A percentile compares a stretch with the other conserved stretches of the same genome.
Evolutionary conservation across 2,329 filamentous ascomycete genomes (phyloP).

Genomic region (Drechslerella coelobrocha): DNA sequence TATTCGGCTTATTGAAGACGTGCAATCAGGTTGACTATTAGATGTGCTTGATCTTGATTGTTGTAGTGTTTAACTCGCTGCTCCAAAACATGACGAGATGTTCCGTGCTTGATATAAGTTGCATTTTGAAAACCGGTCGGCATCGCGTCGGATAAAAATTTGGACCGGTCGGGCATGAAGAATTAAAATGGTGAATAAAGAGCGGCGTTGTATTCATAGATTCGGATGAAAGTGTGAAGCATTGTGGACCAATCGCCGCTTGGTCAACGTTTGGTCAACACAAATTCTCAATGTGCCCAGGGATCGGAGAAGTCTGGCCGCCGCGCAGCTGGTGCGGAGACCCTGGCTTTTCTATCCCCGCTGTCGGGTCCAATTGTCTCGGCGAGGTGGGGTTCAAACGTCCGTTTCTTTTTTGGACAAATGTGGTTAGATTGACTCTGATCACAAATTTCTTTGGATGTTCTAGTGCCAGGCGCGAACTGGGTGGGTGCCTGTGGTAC

Average conservation of each 20-base stretch:
- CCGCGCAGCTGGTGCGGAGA: not conserved
- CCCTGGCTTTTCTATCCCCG: conserved; percentile 11
- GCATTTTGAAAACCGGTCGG: not conserved
- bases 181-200: not conserved
- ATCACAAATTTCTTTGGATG: no score
- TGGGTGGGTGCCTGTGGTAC: no score
- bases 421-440: not conserved
- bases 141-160: not conserved
- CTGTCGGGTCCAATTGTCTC: conserved; percentile 8
- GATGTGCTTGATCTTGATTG: not conserved
- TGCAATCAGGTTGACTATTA: not conserved
- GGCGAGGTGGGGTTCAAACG: not conserved
- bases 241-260: not conserved
- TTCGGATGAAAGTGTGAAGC: not conserved
- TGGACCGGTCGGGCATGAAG: conserved; percentile 3
- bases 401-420: not conserved
- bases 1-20: not conserved
- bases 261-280: not conserved
- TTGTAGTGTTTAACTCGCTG: not conserved
- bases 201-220: not conserved
- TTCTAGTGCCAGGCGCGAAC: no score
- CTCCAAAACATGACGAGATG: not conserved
- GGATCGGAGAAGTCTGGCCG: not conserved
- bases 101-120: not conserved
- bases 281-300: not conserved